These are phyloP conservation scores for Mrakia hoshinonis DNA, from an alignment of 768 basidiomycete species.

Conservation along the genomic window DNA sequence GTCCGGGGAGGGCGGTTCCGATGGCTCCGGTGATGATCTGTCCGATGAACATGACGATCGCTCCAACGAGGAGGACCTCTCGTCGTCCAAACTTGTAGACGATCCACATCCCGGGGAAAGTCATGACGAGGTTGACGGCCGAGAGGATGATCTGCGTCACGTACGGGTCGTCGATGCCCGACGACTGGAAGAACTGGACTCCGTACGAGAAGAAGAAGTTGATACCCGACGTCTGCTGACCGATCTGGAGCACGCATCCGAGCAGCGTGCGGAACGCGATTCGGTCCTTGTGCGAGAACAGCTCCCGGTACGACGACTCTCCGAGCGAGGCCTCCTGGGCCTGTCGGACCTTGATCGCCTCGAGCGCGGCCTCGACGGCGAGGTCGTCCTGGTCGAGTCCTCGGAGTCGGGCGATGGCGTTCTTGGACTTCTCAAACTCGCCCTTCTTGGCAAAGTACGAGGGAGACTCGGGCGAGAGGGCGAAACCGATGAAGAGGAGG, in stretches of 20 bases:
- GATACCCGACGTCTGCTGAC: conserved; percentile 28
- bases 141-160: conserved; percentile 26
- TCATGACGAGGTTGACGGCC: conserved; percentile 30
- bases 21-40: conserved; percentile 35
- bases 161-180: conserved; percentile 40
- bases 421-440: conserved; percentile 18
- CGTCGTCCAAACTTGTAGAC: conserved; percentile 28
- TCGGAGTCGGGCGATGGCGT: conserved; percentile 26
- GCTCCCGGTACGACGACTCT: conserved; percentile 25
- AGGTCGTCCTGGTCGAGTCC: conserved; percentile 6
- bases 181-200: conserved; percentile 35
- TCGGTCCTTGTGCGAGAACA: conserved; percentile 26
- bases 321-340: conserved; percentile 22
- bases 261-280: conserved; percentile 26
- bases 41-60: conserved; percentile 21
- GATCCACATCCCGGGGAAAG: conserved; percentile 29
- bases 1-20: conserved; percentile 37
- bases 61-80: conserved; percentile 26
- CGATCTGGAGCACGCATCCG: conserved; percentile 26
- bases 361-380: conserved; percentile 19
- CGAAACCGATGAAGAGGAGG: conserved; percentile 28
- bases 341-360: conserved; percentile 22
- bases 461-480: conserved; percentile 30
- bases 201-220: conserved; percentile 35
- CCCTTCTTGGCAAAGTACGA: conserved; percentile 24